Evolutionary conservation across 2,329 filamentous ascomycete species (phyloP), one percentile per base, ranked within the genome.

Genomic region (Cytospora chrysosperma): DNA sequence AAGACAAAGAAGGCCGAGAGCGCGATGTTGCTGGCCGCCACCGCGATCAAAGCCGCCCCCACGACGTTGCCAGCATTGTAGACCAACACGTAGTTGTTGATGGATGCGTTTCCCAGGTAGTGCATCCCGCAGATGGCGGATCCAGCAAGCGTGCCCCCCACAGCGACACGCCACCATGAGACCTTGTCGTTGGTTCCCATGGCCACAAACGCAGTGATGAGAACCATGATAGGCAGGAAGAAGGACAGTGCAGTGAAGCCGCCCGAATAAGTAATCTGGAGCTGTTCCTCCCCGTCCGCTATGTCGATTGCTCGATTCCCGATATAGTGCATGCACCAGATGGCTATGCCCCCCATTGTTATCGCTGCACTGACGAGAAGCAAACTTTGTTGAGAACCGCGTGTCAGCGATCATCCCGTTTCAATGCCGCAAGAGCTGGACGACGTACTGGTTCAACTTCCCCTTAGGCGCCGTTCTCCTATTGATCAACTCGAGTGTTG

Each of bases 91-190:
- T 95, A 96, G 73, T 96, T 94, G 30, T 82, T 81, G 66, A 94
- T 92, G 37, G 91, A 92, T 34, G 89, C 85, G 72, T 96, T 93
- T n/a, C 91, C 91, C 21, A 94, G 79, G 70, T 95, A 96, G 74
- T 96, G 91, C 92, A 96, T 95, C 34, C 89, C 90, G 65, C 89
- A 92, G 56, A 95, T 88, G 26, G 91, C 88, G 6, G 87, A 80
- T 17, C 92, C 92, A 1, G 89, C 89, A 51, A 93, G 80, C 1
- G 86, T 71, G 8, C 92, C 91, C 10, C 89, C 88, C 6, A 85
- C 71, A 9, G 82, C 71, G 13, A 90, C 81, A 52, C 87, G 83
- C 74, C 82, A 76, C 75, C 84, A 84, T 21, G 81, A 82, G 17
- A 88, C 80, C 30, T 74, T 78, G 66, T 85, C 84, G 69, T 82